Evolutionary conservation across 768 basidiomycete species (phyloP), one percentile per base, ranked within the genome.

Genomic region (Cantharellus anzutake): DNA sequence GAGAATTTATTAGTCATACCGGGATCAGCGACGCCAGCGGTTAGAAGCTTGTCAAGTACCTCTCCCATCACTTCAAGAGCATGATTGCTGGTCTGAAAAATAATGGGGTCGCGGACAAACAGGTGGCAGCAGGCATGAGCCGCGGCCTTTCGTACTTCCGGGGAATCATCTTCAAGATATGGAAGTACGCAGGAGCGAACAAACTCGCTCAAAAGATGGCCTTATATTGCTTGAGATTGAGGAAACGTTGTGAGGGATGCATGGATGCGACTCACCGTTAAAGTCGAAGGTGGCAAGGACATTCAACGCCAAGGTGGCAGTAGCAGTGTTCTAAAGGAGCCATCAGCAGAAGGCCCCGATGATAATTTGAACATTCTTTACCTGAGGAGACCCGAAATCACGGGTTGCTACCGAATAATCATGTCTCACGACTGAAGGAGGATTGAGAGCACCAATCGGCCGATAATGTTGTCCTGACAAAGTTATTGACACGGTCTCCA

Each of bases 61-160:
- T 98, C 94, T 69, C 89, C 90, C 67, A 99, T 93, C 61, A 98
- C 83, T 67, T 97, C 90, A 59, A 96, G 94, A 4, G 93, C 86
- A 70, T 97, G 88, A 65, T 83, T 91, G 73, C 90, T 94, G 5
- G 91, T 84, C 71, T 97, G 93, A 65, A 87, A 89, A 68, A 89
- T 92, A 57, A 98, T 96, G 0, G 93, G 92, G 71, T 99, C 96
- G 60, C 83, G 82, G 61, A 92, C 82, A 67, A 98, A 94, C 11
- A 98, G 77, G 52, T 79, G 80, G 66, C 92, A 96, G 68, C 92
- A 97, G 0, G 93, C 92, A 52, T 87, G 68, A 2, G 94, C 96
- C 5, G 94, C 91, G 3, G 90, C 88, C 39, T 83, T 79, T 14
- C 96, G 78, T 2, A 98, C 84, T 60, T 92, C 89, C 0, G 84